phyloP scores from a whole-genome alignment of 345 rosid genomes.

The Crucihimalaya himalaica region DNA sequence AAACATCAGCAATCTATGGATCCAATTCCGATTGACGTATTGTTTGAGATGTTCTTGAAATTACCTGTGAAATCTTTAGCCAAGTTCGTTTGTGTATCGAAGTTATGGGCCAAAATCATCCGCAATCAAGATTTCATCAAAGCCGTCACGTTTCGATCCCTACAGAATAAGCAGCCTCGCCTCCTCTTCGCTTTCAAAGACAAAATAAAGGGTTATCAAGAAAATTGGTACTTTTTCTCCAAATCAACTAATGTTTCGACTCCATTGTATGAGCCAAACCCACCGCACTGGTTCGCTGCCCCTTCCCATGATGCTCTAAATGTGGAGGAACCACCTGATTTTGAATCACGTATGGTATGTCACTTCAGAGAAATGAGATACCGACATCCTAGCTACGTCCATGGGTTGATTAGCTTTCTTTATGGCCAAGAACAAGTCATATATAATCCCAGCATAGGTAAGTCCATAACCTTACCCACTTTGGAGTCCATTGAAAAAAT shows the following conservation, averaged over 20 bases:
- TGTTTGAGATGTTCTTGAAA: neutral
- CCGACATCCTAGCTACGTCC: neutral
- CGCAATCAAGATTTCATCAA: neutral
- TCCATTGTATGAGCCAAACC: neutral
- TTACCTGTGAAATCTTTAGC: neutral
- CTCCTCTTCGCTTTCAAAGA: neutral
- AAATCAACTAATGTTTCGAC: no score
- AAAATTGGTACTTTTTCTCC: neutral
- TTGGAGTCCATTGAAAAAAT: constrained; percentile 12
- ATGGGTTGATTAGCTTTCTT: neutral
- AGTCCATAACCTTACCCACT: constrained; percentile 55
- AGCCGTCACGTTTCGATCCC: neutral
- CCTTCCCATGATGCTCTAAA: no score
- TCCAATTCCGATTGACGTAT: neutral
- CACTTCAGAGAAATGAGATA: neutral
- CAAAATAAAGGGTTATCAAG: neutral
- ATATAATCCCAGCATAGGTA: neutral
- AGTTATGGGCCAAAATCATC: neutral
- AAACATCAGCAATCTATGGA: neutral
- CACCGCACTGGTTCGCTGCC: no score
- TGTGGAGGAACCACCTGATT: no score
- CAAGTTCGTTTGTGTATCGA: neutral
- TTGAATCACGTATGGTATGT: neutral
- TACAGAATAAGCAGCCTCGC: neutral
- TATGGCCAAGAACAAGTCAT: neutral